Percentiles rank a stretch among this genome's conserved stretches.
phyloP scores from a whole-genome alignment of 768 basidiomycete species.

The Panellus pusillus region DNA sequence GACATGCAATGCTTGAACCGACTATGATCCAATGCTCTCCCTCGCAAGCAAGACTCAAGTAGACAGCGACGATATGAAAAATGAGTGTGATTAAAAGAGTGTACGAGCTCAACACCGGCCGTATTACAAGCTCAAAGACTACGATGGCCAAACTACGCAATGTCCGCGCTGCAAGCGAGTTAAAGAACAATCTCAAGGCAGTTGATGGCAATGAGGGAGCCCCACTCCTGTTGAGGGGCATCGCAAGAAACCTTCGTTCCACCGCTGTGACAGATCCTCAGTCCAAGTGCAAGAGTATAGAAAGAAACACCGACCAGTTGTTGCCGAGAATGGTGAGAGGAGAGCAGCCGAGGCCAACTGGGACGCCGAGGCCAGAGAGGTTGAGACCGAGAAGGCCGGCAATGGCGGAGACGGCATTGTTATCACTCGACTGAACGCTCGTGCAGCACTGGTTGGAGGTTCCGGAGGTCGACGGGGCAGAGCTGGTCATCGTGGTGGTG shows the following conservation, averaged over 20 bases:
- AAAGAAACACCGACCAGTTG: slow-evolving; percentile 9
- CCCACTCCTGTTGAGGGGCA: slow-evolving; percentile 10
- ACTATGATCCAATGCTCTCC: no score
- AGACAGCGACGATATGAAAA: no score
- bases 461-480: not conserved
- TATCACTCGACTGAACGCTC: slow-evolving; percentile 9
- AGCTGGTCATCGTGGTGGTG: no score
- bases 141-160: no score
- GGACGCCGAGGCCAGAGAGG: slow-evolving; percentile 13
- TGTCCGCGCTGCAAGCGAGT: no score
- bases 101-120: no score
- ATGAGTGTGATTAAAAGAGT: no score
- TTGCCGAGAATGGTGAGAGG: slow-evolving; percentile 20
- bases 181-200: not conserved
- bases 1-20: no score
- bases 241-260: slow-evolving; percentile 7
- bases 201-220: slow-evolving; percentile 7
- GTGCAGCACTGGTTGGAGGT: slow-evolving; percentile 15
- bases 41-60: no score
- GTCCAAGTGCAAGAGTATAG: no score
- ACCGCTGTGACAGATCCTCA: not conserved
- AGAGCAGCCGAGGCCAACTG: slow-evolving; percentile 14
- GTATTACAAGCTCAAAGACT: no score
- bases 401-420: slow-evolving; percentile 11
- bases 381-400: slow-evolving; percentile 13